A percentile compares a stretch with the other conserved stretches of the same genome.
Evolutionary conservation across 139 green algal species (phyloP).

Genomic region (Tetratostichococcus sp.): DNA sequence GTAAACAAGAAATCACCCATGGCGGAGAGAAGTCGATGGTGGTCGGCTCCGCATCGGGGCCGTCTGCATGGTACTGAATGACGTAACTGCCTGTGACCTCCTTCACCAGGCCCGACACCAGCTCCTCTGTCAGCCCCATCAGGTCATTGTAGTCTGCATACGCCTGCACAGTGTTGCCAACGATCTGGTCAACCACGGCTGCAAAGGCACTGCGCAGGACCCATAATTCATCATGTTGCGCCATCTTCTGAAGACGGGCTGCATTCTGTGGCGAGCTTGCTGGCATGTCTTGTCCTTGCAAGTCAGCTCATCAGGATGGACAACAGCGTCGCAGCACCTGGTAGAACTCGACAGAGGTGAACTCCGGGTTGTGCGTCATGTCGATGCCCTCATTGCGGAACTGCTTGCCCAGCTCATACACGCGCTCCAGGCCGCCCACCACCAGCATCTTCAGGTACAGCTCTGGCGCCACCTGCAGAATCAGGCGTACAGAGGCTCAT

Average conservation of each 20-base stretch:
- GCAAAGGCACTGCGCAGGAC: no score
- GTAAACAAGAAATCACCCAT: no score
- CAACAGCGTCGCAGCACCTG: constrained; percentile 27
- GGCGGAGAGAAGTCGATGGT: constrained; percentile 98
- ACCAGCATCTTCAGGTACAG: constrained; percentile 99
- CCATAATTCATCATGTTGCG: no score
- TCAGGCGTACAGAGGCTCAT: no score
- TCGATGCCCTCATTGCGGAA: constrained; percentile 98
- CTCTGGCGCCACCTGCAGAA: constrained; percentile 80
- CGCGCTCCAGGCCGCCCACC: constrained; percentile 94
- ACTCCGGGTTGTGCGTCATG: constrained; percentile 99
- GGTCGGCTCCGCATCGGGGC: constrained; percentile 68
- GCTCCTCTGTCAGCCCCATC: constrained; percentile 93
- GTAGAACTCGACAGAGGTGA: constrained; percentile 99
- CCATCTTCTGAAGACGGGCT: no score
- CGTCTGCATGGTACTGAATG: constrained; percentile 93
- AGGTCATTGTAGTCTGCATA: constrained; percentile 99
- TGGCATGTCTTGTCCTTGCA: no score
- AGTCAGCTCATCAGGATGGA: no score
- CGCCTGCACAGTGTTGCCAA: constrained; percentile 39
- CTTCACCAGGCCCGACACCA: constrained; percentile 90
- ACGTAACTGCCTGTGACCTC: constrained; percentile 87
- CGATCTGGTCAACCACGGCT: no score
- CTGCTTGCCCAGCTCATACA: constrained; percentile 82
- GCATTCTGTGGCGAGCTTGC: no score